phyloP scores from a whole-genome alignment of 2,329 filamentous ascomycete species.

The Diaporthe caulivora region DNA sequence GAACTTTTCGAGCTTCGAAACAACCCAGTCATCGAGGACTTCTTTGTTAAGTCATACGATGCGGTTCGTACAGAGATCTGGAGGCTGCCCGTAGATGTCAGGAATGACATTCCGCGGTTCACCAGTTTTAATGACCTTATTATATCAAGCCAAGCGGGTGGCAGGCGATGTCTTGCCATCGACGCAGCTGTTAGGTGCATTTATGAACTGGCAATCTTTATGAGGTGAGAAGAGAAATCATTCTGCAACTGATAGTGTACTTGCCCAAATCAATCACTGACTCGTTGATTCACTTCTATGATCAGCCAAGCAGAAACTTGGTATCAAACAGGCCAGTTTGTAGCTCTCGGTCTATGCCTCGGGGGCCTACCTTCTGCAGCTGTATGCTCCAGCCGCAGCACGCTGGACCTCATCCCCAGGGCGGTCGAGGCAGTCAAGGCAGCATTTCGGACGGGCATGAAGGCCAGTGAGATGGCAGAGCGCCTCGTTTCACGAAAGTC shows the following conservation, averaged over 20 bases:
- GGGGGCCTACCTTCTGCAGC: background rate
- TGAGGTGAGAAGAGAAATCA: background rate
- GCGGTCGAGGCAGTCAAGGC: background rate
- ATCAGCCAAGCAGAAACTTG: slow-evolving; percentile 7
- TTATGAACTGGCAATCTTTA: background rate
- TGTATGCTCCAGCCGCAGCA: slow-evolving; percentile 1
- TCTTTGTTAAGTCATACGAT: slow-evolving; percentile 10
- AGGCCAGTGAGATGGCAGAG: background rate
- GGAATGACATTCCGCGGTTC: slow-evolving; percentile 41
- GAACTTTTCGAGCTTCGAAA: slow-evolving; percentile 33
- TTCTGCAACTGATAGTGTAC: too few relatives aligned
- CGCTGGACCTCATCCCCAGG: background rate
- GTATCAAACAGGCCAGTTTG: background rate
- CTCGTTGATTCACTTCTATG: too few relatives aligned
- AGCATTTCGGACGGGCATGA: slow-evolving; percentile 3
- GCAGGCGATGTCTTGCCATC: slow-evolving; percentile 32
- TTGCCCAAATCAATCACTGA: too few relatives aligned
- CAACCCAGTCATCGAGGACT: slow-evolving; percentile 38
- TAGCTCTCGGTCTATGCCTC: slow-evolving; percentile 23
- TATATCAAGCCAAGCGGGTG: slow-evolving; percentile 39
- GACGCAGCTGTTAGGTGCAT: slow-evolving; percentile 10
- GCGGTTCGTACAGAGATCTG: slow-evolving; percentile 18
- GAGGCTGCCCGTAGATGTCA: slow-evolving; percentile 38
- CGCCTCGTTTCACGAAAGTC: background rate
- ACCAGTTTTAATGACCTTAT: slow-evolving; percentile 41